A percentile compares a stretch with the other conserved stretches of the same genome.
Conservation (phyloP, 495 filamentous ascomycete genomes). For the Hyaloscypha finlandica region DNA sequence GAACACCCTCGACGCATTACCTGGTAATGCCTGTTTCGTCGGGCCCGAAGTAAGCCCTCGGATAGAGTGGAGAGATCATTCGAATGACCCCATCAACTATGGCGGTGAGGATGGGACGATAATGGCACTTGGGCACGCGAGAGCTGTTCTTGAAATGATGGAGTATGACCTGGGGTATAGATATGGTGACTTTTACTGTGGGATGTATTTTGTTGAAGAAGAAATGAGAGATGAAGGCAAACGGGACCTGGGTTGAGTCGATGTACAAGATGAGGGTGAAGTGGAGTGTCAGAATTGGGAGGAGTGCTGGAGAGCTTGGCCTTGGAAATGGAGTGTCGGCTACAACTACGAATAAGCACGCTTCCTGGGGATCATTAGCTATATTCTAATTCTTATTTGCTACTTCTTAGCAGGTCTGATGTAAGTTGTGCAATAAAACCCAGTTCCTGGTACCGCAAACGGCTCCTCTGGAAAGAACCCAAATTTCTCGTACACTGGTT, state of each 20-base stretch:
- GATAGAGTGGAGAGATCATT: conserved; percentile 2
- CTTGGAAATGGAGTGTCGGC: conserved; percentile 23
- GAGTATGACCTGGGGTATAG: not conserved
- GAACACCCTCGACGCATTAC: not conserved
- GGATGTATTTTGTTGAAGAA: not conserved
- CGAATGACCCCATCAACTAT: not conserved
- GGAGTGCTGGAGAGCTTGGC: conserved; percentile 16
- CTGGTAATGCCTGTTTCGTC: not conserved
- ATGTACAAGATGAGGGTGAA: not conserved
- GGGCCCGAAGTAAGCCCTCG: not conserved
- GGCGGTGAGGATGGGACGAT: not conserved
- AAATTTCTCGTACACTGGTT: conserved; percentile 22
- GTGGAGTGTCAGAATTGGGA: conserved; percentile 7
- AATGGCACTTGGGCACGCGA: conserved; percentile 2
- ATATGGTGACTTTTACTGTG: conserved; percentile 11
- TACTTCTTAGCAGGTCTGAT: conserved; percentile 1
- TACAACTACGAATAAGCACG: no score
- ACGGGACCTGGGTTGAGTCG: conserved; percentile 14
- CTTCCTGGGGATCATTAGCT: not conserved
- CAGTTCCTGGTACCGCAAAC: conserved; percentile 13
- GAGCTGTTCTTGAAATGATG: conserved; percentile 1
- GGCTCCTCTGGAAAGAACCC: conserved; percentile 20
- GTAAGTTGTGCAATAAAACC: not conserved
- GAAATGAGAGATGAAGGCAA: conserved; percentile 6
- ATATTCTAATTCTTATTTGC: not conserved